A percentile compares a stretch with the other conserved stretches of the same genome.
These are phyloP conservation scores for Penicillium polonicum DNA, from an alignment of 2,329 filamentous ascomycete species.

Conservation along the genomic window DNA sequence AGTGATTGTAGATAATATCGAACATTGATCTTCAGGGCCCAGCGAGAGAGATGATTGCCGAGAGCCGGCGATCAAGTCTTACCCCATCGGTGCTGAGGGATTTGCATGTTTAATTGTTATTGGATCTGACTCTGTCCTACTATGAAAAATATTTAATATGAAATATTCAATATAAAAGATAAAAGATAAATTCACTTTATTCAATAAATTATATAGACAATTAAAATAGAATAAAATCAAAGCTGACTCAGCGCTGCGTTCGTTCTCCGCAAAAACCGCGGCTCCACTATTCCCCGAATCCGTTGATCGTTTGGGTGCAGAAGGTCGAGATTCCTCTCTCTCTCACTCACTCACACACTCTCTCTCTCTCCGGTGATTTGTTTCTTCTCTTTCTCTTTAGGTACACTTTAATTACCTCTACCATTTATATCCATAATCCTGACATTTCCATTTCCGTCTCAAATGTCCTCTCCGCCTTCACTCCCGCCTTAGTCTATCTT, in stretches of 20 bases:
- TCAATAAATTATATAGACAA: too few species aligned
- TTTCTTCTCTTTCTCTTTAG: neutral
- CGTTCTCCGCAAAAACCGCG: constrained; percentile 29
- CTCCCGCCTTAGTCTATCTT: constrained; percentile 11
- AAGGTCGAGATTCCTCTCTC: constrained; percentile 28
- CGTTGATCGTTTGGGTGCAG: constrained; percentile 22
- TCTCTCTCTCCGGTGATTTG: constrained; percentile 19
- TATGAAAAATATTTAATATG: too few species aligned
- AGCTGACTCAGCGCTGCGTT: constrained; percentile 18
- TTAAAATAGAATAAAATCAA: neutral
- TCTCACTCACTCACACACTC: constrained; percentile 7
- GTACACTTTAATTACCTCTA: constrained; percentile 5
- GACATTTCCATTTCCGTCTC: constrained; percentile 7
- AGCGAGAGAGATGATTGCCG: neutral
- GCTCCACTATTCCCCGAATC: constrained; percentile 33
- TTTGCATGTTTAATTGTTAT: neutral
- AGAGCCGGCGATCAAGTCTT: constrained; percentile 11
- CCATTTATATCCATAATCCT: neutral
- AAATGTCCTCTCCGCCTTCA: constrained; percentile 11
- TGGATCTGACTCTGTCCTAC: neutral
- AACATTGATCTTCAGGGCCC: constrained; percentile 6
- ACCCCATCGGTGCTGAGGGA: constrained; percentile 5
- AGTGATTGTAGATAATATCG: too few species aligned
- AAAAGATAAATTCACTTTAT: neutral
- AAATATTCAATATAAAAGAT: neutral